A percentile compares a stretch with the other conserved stretches of the same genome.
Conservation (phyloP, 345 rosid genomes). For the Citrus unshiu region DNA sequence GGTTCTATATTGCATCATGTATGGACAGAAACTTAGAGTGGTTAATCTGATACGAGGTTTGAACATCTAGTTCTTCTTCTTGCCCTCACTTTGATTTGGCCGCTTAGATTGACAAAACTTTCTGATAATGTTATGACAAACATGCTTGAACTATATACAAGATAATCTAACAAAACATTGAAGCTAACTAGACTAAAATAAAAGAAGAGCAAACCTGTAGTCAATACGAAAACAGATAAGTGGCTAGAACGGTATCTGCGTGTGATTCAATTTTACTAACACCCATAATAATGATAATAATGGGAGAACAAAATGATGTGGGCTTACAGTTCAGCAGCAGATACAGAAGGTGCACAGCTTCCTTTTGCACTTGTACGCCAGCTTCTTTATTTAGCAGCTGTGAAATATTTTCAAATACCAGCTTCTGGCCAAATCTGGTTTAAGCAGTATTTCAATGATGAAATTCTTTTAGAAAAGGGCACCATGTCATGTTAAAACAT, state of each 20-base stretch:
- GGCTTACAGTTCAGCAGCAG: constrained; percentile 75
- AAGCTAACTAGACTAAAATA: too few species aligned
- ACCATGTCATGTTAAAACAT: constrained; percentile 4
- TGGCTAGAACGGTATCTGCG: background rate
- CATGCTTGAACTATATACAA: too few species aligned
- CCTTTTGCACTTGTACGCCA: constrained; percentile 56
- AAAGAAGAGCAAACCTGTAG: background rate
- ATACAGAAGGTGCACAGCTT: constrained; percentile 58
- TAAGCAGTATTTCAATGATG: constrained; percentile 13
- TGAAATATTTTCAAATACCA: constrained; percentile 48
- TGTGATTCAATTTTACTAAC: background rate
- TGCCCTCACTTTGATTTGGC: background rate
- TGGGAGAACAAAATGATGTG: background rate
- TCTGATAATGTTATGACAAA: too few species aligned
- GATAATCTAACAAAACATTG: too few species aligned
- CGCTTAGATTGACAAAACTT: too few species aligned
- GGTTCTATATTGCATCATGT: background rate
- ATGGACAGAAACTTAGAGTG: background rate
- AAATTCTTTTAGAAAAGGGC: constrained; percentile 3
- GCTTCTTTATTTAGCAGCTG: constrained; percentile 50
- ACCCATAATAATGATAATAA: background rate
- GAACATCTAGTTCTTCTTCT: background rate
- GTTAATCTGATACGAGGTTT: background rate
- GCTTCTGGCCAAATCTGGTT: constrained; percentile 49
- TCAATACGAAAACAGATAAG: background rate